Conservation (phyloP, 306 rosid genomes). For the Citrullus colocynthis region DNA sequence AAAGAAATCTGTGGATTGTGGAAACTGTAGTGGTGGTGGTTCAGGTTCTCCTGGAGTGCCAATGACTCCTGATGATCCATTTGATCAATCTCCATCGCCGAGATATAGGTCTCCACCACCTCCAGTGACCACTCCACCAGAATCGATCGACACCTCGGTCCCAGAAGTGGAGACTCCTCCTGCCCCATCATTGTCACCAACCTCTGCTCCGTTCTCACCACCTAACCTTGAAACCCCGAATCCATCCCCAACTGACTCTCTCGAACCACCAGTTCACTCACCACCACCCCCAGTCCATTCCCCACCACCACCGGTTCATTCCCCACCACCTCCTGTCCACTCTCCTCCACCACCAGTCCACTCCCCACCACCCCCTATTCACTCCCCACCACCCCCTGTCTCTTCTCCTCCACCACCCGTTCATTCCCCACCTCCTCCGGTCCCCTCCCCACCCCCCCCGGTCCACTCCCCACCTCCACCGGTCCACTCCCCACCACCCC, state of each 20-base stretch:
- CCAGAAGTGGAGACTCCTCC: background rate
- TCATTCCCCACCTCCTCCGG: background rate
- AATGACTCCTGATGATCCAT: background rate
- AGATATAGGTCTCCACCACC: background rate
- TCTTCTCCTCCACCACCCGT: background rate
- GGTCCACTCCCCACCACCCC: background rate
- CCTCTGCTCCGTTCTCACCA: background rate
- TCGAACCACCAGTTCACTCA: background rate
- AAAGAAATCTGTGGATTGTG: constrained; percentile 42
- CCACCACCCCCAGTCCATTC: background rate
- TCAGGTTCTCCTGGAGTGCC: background rate
- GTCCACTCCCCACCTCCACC: background rate
- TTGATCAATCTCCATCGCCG: background rate
- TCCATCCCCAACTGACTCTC: background rate
- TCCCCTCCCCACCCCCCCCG: background rate
- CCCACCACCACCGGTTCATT: background rate
- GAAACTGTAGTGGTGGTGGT: constrained; percentile 18
- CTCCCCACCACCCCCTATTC: background rate
- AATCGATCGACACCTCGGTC: background rate
- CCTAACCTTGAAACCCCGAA: background rate
- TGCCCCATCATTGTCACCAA: background rate
- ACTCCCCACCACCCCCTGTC: background rate
- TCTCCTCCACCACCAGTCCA: too few relatives aligned
- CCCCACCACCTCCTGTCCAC: background rate
- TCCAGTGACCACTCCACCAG: background rate